A percentile compares a stretch with the other conserved stretches of the same genome.
These are phyloP conservation scores for Prunus fruticosa DNA, from an alignment of 306 rosid genomes.

Conservation along the genomic window DNA sequence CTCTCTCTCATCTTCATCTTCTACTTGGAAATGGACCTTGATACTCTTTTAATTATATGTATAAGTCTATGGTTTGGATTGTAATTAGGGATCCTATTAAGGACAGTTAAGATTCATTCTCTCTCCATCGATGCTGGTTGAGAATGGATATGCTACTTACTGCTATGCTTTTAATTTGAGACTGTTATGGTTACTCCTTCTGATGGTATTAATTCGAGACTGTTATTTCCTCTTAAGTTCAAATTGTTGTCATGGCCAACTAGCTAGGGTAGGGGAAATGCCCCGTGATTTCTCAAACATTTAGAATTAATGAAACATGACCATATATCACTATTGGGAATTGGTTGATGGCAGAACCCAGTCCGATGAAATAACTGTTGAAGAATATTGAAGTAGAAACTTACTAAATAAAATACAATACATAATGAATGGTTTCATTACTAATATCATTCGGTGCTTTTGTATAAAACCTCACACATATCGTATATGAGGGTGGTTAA, in stretches of 20 bases:
- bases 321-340: no score
- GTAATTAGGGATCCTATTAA: conserved; percentile 54
- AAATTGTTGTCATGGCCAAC: neutral
- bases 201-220: conserved; percentile 9
- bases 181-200: conserved; percentile 7
- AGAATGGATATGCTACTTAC: conserved; percentile 55
- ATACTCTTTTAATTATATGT: conserved; percentile 53
- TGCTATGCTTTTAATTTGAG: conserved; percentile 44
- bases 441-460: no score
- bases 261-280: no score
- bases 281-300: neutral
- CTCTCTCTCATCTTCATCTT: conserved; percentile 22
- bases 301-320: no score
- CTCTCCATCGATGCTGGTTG: conserved; percentile 46
- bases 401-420: no score
- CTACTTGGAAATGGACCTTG: conserved; percentile 54
- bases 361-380: no score
- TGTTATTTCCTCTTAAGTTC: neutral
- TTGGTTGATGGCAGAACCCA: no score
- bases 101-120: conserved; percentile 46
- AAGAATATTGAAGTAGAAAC: no score
- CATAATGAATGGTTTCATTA: no score
- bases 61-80: conserved; percentile 64
- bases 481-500: no score
- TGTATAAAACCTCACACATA: no score